phyloP scores from a whole-genome alignment of 352 stramenopile species.

The Globisporangium ultimum region DNA sequence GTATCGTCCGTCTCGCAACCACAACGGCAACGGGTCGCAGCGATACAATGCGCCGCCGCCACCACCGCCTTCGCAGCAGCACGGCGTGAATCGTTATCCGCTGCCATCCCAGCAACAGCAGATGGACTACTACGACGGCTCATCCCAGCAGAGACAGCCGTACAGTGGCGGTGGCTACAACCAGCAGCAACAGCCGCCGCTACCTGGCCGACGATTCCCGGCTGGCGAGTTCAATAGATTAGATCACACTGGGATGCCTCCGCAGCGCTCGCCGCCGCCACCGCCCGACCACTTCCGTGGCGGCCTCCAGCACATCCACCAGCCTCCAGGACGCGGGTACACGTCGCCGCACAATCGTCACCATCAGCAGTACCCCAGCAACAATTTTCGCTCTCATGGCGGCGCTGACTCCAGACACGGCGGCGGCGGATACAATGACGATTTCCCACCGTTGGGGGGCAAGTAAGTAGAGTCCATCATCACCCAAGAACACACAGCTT shows the following conservation, averaged over 20 bases:
- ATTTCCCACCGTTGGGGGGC: slow-evolving; percentile 61
- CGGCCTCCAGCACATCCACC: not conserved
- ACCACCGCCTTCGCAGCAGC: slow-evolving; percentile 1
- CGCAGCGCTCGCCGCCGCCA: slow-evolving; percentile 14
- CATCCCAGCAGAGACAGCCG: slow-evolving; percentile 8
- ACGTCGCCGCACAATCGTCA: slow-evolving; percentile 9
- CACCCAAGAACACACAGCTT: not conserved
- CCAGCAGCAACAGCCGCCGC: slow-evolving; percentile 24
- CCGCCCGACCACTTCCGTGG: slow-evolving; percentile 37
- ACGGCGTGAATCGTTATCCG: slow-evolving; percentile 20
- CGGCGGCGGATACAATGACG: slow-evolving; percentile 50
- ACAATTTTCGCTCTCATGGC: slow-evolving; percentile 11
- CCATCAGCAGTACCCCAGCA: slow-evolving; percentile 7
- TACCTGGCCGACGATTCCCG: slow-evolving; percentile 26
- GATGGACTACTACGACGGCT: slow-evolving; percentile 13
- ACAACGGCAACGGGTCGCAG: slow-evolving; percentile 1
- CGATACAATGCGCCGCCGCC: slow-evolving; percentile 2
- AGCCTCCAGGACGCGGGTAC: not conserved
- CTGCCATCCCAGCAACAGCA: slow-evolving; percentile 1
- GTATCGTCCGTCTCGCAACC: slow-evolving; percentile 36
- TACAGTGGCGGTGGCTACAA: slow-evolving; percentile 4
- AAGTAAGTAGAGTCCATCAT: slow-evolving; percentile 31
- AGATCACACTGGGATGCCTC: slow-evolving; percentile 32
- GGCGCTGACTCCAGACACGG: slow-evolving; percentile 4
- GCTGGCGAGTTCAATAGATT: slow-evolving; percentile 56